phyloP scores from a whole-genome alignment of 352 stramenopile genomes.

The Peronosclerospora sorghi region DNA sequence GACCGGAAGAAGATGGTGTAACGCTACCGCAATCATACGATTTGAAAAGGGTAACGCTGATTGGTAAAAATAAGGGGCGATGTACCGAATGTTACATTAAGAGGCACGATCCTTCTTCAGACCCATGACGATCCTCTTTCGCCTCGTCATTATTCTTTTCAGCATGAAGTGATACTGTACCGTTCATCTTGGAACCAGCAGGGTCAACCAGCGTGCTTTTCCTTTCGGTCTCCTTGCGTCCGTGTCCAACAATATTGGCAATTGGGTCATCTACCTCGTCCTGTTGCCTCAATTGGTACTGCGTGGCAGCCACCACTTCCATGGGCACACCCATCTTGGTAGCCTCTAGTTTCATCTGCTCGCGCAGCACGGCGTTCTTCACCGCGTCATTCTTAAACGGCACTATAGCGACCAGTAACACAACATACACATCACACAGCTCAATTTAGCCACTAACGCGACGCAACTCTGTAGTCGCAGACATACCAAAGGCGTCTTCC shows the following conservation, averaged over 20 bases:
- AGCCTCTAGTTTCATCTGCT: constrained; percentile 68
- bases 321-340: constrained; percentile 54
- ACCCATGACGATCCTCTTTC: background rate
- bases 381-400: constrained; percentile 76
- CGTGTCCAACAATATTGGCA: constrained; percentile 11
- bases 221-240: background rate
- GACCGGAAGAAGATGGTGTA: constrained; percentile 7
- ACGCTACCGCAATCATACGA: constrained; percentile 18
- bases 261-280: constrained; percentile 22
- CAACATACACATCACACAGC: background rate
- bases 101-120: background rate
- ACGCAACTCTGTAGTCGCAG: no score
- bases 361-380: constrained; percentile 64
- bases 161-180: background rate
- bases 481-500: constrained; percentile 53
- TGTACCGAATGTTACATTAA: no score
- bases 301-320: constrained; percentile 37
- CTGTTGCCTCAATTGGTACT: constrained; percentile 29
- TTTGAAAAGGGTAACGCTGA: constrained; percentile 6
- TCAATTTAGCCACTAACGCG: no score
- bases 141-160: constrained; percentile 4
- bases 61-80: constrained; percentile 14
- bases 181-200: constrained; percentile 3
- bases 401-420: constrained; percentile 23
- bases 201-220: background rate